Base-by-base conservation (phyloP, 192 early-diverging fungal species). In the Entomortierella beljakovae region DNA sequence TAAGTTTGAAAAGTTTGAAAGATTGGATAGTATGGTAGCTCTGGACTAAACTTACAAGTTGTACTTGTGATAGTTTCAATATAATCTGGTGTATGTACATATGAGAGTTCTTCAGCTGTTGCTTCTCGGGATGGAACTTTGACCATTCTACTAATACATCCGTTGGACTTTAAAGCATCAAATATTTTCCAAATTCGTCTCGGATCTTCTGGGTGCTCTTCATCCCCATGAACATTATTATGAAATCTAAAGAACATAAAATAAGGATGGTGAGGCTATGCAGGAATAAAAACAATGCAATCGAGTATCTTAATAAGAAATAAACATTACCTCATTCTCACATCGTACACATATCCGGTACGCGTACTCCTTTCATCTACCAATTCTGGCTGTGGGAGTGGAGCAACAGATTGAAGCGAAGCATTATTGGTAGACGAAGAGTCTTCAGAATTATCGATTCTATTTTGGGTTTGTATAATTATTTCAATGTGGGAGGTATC, bases 161-260 rank as follows among this genome's bases (percentile, higher is more conserved):
- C 84, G 29, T 84, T 57, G 8, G 64, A 59, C 40, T 82, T 65
- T 2, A 94, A 68, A 0, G 84, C 85, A 16, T 87, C 81, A 61
- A 84, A 87, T 20, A 94, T 92, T 62, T 81, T 84, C 74, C 86
- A 88, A n/a, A 92, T 92, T 16, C 93, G 87, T 11, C 83, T 83
- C 2, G 93, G 93, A 62, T 93, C 89, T 48, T 94, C 93, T 1
- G 93, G 93, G 58, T 94, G 93, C 40, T 84, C 81, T 31, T 92
- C 88, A 13, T 87, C 70, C n/a, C 82, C 75, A 61, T 90, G 83
- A 22, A 87, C 70, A 50, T 85, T 85, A 29, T 66, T 80, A 61
- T 94, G 92, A 55, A 88, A 89, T n/a, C 83, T 79, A 52, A 15
- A 34, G 43, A 49, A 54, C 4, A 48, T 23, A 31, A 48, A 40